Evolutionary conservation across 805 yeast species (phyloP), one percentile per base, ranked within the genome.

Genomic region (Suhomyces kilbournensis): DNA sequence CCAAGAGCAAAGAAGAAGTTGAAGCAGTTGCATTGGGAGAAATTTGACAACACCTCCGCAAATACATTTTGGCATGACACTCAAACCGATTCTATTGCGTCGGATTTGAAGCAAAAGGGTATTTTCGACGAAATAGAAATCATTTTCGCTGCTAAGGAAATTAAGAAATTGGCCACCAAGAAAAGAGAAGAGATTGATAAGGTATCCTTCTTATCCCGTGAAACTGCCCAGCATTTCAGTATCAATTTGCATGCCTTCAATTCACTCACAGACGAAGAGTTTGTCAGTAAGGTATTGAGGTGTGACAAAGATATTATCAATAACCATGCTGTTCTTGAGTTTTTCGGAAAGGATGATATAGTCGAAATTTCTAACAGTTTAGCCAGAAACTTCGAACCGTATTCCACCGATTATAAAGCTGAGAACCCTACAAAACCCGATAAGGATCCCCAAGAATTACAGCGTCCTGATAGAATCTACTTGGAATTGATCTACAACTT

Each of bases 21-120:
- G 70, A 88, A 86, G 62, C 96, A 88, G 61, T 79, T 88, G 56
- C 96, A 88, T 60, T 88, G 94, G 96, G 94, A 88, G 56, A 86
- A 83, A 61, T 71, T 88, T 45, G 88, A 84, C 12, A 67, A 74
- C 47, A 59, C 62, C 15, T 58, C 58, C 26, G 72, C 84, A 14
- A 75, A 80, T 42, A 85, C 94, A 0, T 77, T 88, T 58, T 88
- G 96, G 96, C 76, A 75, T 28, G 63, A 65, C 40, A 60, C 71
- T 0, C 74, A 79, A 46, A 78, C 80, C 19, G 71, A 72, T 10
- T 53, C 61, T 0, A 68, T 81, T 46, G 81, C 78, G 2, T 72
- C 68, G 42, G 82, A 80, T 22, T 72, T 88, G 54, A 68, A 79
- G 67, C 70, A 76, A 19, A 73, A 72, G 50, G 94, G 94, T 49